A percentile compares a stretch with the other conserved stretches of the same genome.
phyloP scores from a whole-genome alignment of 2,329 filamentous ascomycete species.

The Emmonsia crescens region DNA sequence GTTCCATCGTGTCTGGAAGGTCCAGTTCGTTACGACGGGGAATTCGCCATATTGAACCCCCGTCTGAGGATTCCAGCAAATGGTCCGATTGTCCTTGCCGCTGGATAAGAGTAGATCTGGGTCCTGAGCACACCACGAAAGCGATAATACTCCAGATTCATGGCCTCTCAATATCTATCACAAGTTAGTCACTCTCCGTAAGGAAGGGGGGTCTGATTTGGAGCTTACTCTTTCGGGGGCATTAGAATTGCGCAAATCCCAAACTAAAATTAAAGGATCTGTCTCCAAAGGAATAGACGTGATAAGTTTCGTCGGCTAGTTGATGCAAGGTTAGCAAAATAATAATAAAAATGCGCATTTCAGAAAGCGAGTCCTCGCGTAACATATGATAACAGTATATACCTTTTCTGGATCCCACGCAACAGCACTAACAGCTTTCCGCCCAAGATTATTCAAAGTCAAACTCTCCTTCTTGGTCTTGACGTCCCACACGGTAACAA shows the following conservation, averaged over 20 bases:
- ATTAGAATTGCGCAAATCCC: conserved; percentile 94
- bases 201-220: background rate
- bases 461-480: conserved; percentile 96
- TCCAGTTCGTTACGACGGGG: conserved; percentile 98
- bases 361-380: background rate
- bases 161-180: conserved; percentile 71
- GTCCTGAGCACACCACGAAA: conserved; percentile 93
- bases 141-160: conserved; percentile 81
- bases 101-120: conserved; percentile 80
- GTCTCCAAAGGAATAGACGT: conserved; percentile 86
- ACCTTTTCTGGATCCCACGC: conserved; percentile 93
- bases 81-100: conserved; percentile 90
- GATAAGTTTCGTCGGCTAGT: conserved; percentile 70
- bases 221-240: conserved; percentile 58
- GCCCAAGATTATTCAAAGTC: conserved; percentile 77
- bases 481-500: conserved; percentile 96
- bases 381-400: background rate
- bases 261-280: conserved; percentile 77
- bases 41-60: conserved; percentile 84
- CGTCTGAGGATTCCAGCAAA: conserved; percentile 93
- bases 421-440: conserved; percentile 88
- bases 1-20: conserved; percentile 89
- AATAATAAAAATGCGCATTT: background rate
- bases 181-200: conserved; percentile 11
- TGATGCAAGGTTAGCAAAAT: background rate